Base-by-base conservation (phyloP, 257 asterid genomes). In the Asclepias syriaca region DNA sequence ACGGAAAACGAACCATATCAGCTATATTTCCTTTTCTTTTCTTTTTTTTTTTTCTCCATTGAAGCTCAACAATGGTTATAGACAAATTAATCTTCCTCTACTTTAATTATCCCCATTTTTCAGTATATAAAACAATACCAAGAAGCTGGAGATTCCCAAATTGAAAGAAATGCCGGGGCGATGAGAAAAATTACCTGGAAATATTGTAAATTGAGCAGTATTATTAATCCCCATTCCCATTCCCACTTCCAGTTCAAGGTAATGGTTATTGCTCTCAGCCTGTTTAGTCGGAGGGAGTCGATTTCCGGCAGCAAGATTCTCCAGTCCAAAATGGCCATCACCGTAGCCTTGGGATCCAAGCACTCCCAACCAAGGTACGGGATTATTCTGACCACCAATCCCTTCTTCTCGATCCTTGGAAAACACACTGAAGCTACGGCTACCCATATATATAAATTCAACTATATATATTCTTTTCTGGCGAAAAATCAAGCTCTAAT, bases 281-380 rank as follows among this genome's bases (percentile, higher is more conserved):
- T 40, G 77, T 40, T 77, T 80, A 46, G 53, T 24, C 24, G 77
- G 53, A 71, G 51, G 32, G 57, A 63, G 74, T 66, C 54, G 68
- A 71, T 48, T 64, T 8, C 67, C 77, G 21, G 34, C 74, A 27
- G 73, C 66, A 46, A 85, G 63, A 43, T 74, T 79, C 56, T 80
- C 86, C 55, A 72, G 88, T 71, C 73, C 81, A 66, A 81, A 75
- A 75, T 74, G 79, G 22, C 81, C 84, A 55, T 66, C 81, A 64
- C 64, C 80, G 57, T 27, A 75, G 63, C 71, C 82, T 66, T 81
- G 89, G 75, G 81, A 75, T 74, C 85, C 86, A 40, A 77, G 69
- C 9, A 82, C 81, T n/a, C 50, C 66, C 96, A 90, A 86, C 85
- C 86, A 84, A 13, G 90, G 84, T 77, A 67, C 46, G 66, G 85